Evolutionary conservation across 2,329 filamentous ascomycete genomes (phyloP), one percentile per base, ranked within the genome.

Genomic region (Paracorniculantispora psalliotae): DNA sequence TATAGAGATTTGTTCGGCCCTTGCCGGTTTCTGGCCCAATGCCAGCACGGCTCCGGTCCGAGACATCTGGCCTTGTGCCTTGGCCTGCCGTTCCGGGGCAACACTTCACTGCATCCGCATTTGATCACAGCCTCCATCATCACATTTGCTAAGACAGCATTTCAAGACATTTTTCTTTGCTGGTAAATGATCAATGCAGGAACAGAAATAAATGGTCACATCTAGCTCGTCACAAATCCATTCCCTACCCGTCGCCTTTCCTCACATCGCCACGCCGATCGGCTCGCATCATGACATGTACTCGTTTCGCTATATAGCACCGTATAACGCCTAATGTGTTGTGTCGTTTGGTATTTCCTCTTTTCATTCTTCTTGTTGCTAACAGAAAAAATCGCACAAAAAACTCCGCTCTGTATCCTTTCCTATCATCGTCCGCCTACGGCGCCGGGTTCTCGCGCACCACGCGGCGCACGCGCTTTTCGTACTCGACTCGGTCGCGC

Each of bases 391-490:
- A 12, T 23, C 46, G 35, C n/a, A 28, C 17, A 28, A 51, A 28
- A 48, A 2, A 37, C 13, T 21, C n/a, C 30, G 8, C 5, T 2
- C 28, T 8, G 2, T 15, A 6, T 28, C 4, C 17, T 47, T 19
- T 12, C 43, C 25, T n/a, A 15, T 41, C 23, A 21, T n/a, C 30
- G n/a, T 49, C 41, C 26, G 15, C 41, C 19, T 30, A 91, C 56
- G 88, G 88, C 51, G 90, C 87, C 15, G 90, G 91, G 73, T 97
- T 96, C 65, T 97, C 92, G 67, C 85, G 88, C 59, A 99, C 94
- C 21, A 96, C 87, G 61, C 90, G 86, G 70, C 85, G 87, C 63
- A 99, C 87, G 63, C 92, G 89, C 73, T 87, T 89, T 76, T 97
- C 92, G 69, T 99, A 99, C 59, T 93, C 92, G 19, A 75, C 76